phyloP scores from a whole-genome alignment of 257 asterid genomes.

The Nicotiana paniculata region DNA sequence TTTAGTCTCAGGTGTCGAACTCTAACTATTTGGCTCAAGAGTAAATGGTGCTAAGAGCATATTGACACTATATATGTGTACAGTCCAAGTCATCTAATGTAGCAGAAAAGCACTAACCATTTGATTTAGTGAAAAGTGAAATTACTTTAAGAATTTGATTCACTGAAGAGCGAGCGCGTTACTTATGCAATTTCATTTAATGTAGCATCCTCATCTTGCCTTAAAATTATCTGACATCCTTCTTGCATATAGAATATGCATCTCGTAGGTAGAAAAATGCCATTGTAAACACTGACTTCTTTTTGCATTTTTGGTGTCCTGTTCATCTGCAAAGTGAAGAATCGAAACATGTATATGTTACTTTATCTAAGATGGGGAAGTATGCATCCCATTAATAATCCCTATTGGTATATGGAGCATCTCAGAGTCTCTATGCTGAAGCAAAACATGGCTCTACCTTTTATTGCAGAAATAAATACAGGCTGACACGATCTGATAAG shows the following conservation, averaged over 20 bases:
- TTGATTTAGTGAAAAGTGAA: constrained; percentile 4
- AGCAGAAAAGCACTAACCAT: neutral
- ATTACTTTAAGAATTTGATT: neutral
- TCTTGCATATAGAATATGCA: neutral
- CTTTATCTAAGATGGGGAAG: neutral
- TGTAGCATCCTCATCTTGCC: neutral
- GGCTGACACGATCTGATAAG: constrained; percentile 78
- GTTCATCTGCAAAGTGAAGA: neutral
- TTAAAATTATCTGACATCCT: neutral
- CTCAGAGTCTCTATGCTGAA: neutral
- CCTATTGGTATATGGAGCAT: neutral
- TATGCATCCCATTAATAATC: neutral
- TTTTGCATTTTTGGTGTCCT: neutral
- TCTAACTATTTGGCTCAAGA: neutral
- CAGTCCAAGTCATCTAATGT: neutral
- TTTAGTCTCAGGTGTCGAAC: neutral
- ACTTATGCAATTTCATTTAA: neutral
- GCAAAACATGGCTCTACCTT: constrained; percentile 3
- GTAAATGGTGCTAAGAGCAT: neutral
- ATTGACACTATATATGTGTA: neutral
- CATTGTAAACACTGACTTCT: neutral
- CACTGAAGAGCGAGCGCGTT: neutral
- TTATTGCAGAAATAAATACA: constrained; percentile 73
- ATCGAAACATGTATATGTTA: neutral
- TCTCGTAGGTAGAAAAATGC: neutral